Base-by-base conservation (phyloP, 2,329 filamentous ascomycete genomes). In the Fusarium beomiforme region DNA sequence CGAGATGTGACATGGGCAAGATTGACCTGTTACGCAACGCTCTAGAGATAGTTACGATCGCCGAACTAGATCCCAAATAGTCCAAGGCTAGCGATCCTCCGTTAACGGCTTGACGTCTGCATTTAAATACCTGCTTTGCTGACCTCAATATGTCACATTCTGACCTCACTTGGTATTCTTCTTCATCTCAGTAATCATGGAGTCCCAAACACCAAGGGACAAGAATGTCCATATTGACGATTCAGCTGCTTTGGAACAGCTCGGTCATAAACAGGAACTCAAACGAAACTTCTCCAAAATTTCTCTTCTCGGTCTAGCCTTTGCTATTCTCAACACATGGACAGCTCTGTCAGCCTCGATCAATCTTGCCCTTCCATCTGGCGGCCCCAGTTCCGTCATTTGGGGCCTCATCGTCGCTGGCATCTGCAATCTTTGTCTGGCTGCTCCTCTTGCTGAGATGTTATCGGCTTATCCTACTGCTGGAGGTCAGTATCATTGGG, bases 401-500 rank as follows among this genome's bases (percentile, higher is more conserved):
- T 95, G 92, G 92, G 92, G 92, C 6, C 80, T 91, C 37, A 62
- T 81, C 6, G 85, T 87, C 13, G 88, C 88, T 21, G 89, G 90
- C 53, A 73, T 93, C 49, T 93, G 91, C 82, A 93, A 93, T 74
- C 76, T 93, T 13, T 92, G 89, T 72, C 85, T 93, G 39, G 90
- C 91, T 9, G 86, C 89, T 12, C 92, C 89, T 7, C 83, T 93
- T 31, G 91, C 91, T 50, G 92, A 93, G 78, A 93, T 92, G 75
- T 82, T 92, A 13, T 91, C 89, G 0, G 89, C 90, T 0, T 92
- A 90, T 63, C 85, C 85, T 2, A 86, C 84, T 4, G 87, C 87
- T 6, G 87, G 87, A 70, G 90, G 88, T 17, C 87, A 91, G 79
- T 93, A 93, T 71, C 90, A 93, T 77, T 93, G 91, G 91, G 91